Evolutionary conservation across 352 stramenopile species (phyloP).

Genomic region (Hyaloperonospora arabidopsidis): DNA sequence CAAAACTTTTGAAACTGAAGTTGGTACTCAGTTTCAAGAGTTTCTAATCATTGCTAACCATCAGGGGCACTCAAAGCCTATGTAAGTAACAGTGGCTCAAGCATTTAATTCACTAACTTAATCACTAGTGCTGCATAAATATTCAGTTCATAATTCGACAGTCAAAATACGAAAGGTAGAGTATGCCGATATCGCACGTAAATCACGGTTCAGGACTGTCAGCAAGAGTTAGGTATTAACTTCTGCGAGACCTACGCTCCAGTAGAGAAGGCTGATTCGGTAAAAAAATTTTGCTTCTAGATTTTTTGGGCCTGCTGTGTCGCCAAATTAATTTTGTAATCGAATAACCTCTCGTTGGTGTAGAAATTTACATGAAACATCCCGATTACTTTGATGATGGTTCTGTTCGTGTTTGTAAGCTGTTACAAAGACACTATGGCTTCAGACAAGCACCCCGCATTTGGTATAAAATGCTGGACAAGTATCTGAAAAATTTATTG

Average conservation of each 20-base stretch:
- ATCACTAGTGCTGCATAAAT: no score
- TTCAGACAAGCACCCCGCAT: conserved; percentile 7
- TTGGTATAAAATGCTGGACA: not conserved
- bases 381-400: conserved; percentile 6
- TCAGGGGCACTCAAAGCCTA: no score
- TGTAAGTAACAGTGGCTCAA: no score
- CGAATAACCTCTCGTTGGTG: not conserved
- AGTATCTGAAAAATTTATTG: not conserved
- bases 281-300: not conserved
- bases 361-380: conserved; percentile 5
- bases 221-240: conserved; percentile 1
- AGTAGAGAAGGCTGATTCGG: not conserved
- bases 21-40: no score
- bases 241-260: conserved; percentile 10
- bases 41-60: no score
- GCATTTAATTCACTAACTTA: no score
- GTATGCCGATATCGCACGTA: not conserved
- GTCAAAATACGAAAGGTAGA: not conserved
- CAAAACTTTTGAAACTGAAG: no score
- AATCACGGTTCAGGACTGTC: conserved; percentile 6
- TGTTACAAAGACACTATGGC: conserved; percentile 5
- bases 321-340: not conserved
- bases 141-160: no score
- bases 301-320: not conserved
- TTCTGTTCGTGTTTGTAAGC: conserved; percentile 1